phyloP scores from a whole-genome alignment of 768 basidiomycete genomes.

The Psilocybe cubensis region DNA sequence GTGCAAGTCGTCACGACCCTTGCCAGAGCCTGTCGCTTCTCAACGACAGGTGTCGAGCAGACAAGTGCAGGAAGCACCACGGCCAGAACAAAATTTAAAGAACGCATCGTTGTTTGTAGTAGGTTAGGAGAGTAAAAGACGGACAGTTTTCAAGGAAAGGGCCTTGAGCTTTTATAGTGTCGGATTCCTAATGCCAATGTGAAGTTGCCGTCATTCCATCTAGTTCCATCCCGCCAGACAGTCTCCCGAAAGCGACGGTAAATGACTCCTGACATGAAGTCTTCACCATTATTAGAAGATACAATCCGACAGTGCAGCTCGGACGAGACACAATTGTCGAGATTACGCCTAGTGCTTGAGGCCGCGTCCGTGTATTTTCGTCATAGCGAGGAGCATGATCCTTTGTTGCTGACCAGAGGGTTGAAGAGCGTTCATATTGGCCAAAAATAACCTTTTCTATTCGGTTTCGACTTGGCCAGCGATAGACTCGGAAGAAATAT shows the following conservation, averaged over 20 bases:
- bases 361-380: not conserved
- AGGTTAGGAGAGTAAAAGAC: not conserved
- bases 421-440: not conserved
- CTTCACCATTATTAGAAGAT: not conserved
- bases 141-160: not conserved
- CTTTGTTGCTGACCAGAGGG: not conserved
- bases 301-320: not conserved
- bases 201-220: not conserved
- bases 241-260: not conserved
- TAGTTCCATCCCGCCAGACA: not conserved
- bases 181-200: not conserved
- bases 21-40: conserved; percentile 23
- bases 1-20: conserved; percentile 39
- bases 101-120: not conserved
- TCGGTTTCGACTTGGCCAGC: not conserved
- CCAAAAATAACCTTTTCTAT: not conserved
- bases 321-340: not conserved
- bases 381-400: not conserved
- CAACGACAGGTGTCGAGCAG: conserved; percentile 5
- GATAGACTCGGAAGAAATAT: not conserved
- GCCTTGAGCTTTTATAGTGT: not conserved
- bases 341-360: not conserved
- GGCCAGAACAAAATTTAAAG: not conserved
- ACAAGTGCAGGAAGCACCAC: conserved; percentile 4
- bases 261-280: not conserved